Base-by-base conservation (phyloP, 108 stramenopile species). In the Mediolabrus comicus region DNA sequence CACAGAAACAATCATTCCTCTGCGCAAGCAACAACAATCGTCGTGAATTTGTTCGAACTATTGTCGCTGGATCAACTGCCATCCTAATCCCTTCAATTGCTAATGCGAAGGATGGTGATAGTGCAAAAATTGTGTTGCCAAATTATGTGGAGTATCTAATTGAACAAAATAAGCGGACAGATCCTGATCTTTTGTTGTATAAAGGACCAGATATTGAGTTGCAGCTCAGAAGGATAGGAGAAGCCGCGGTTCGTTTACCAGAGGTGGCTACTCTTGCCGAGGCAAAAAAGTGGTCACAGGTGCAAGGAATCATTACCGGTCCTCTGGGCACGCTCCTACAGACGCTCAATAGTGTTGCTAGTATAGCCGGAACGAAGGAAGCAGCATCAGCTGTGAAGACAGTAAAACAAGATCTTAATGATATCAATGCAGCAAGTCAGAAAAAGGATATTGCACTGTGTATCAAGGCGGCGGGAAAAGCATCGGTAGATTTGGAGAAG, bases 91-190 rank as follows among this genome's bases (percentile, higher is more conserved):
- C 77, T 8, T 56, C 55, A 8, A 58, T 77, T 34, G 84, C 82
- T 2, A 67, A 69, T 25, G 89, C 86, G 9, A 60, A 68, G 25
- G 81, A 80, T 60, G 87, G 87, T 1, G 79, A 73, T 9, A 65
- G 67, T 2, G 62, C 85, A 12, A 83, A 82, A 22, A 84, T 90
- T 65, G 84, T 77, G 19, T 17, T 90, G 33, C 87, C 85, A 12
- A 90, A 83, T 55, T 87, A 87, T 59, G 87, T 90, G 24, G 89
- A 90, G 30, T 86, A 65, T 66, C 69, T 90, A 10, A 87, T 87
- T 39, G 85, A 87, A 72, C 82, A 90, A 63, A 86, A 86, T 41
- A 52, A 35, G 27, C 70, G 71, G 32, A 68, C 34, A 0, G 73
- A 86, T 36, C 72, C 74, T 1, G 58, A 52, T 12, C 31, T 55